Percentiles rank a stretch among this genome's conserved stretches.
These are phyloP conservation scores for Podila epicladia DNA, from an alignment of 192 early-diverging fungal genomes.

Conservation along the genomic window DNA sequence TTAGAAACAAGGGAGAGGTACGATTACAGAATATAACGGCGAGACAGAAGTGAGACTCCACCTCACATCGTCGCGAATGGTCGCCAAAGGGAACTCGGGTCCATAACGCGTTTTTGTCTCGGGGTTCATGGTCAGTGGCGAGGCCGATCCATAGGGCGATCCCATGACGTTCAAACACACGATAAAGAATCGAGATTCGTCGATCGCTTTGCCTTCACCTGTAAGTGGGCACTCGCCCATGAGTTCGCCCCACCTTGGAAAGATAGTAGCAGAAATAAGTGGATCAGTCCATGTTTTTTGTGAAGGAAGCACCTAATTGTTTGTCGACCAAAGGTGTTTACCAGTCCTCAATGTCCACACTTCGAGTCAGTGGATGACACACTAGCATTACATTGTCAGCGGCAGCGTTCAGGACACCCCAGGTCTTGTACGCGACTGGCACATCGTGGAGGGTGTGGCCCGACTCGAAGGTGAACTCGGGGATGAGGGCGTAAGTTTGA, in stretches of 20 bases:
- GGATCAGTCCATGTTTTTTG: neutral
- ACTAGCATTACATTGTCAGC: slow-evolving; percentile 94
- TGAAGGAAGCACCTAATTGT: neutral
- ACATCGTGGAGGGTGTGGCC: slow-evolving; percentile 77
- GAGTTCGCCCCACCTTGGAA: slow-evolving; percentile 78
- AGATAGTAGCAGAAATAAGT: neutral
- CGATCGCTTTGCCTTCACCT: slow-evolving; percentile 88
- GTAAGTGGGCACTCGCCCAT: slow-evolving; percentile 68
- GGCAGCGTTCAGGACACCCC: slow-evolving; percentile 86
- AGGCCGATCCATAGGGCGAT: slow-evolving; percentile 95
- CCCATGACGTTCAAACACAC: slow-evolving; percentile 96
- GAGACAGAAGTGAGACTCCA: neutral
- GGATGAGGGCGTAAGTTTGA: slow-evolving; percentile 75
- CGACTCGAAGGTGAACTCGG: slow-evolving; percentile 80
- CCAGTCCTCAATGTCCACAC: slow-evolving; percentile 97
- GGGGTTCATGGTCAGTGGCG: slow-evolving; percentile 88
- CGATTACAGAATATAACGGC: neutral
- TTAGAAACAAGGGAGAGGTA: neutral
- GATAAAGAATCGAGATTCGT: slow-evolving; percentile 92
- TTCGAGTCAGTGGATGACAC: slow-evolving; percentile 97
- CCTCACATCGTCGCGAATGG: slow-evolving; percentile 92
- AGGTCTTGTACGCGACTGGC: slow-evolving; percentile 98
- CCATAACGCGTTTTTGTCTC: slow-evolving; percentile 83
- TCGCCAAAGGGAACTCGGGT: slow-evolving; percentile 91
- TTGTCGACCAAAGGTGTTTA: slow-evolving; percentile 23